Conservation (phyloP, 768 basidiomycete species). For the Lactarius hengduanensis region DNA sequence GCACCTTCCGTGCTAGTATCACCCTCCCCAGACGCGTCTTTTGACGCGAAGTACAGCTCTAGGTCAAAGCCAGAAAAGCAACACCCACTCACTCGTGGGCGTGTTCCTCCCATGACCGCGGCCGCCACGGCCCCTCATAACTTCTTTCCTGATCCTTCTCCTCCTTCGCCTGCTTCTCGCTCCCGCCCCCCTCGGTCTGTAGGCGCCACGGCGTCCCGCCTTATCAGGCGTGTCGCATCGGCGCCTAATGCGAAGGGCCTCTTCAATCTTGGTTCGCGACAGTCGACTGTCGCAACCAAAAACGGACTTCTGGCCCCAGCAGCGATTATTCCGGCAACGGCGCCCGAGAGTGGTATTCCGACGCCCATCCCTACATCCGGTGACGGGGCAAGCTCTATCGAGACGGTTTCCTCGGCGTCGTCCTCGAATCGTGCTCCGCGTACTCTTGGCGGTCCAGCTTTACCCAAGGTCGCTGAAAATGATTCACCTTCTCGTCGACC, state of each 20-base stretch:
- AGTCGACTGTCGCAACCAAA: constrained; percentile 54
- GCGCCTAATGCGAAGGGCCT: constrained; percentile 95
- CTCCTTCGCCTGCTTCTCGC: constrained; percentile 37
- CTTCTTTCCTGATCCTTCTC: constrained; percentile 42
- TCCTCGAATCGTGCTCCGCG: constrained; percentile 52
- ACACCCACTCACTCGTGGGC: constrained; percentile 31
- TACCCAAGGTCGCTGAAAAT: constrained; percentile 46
- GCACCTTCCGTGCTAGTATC: constrained; percentile 31
- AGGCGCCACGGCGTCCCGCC: constrained; percentile 75
- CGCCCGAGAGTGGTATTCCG: constrained; percentile 47
- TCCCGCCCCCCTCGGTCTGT: constrained; percentile 64
- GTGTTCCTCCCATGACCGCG: constrained; percentile 45
- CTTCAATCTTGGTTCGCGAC: constrained; percentile 62
- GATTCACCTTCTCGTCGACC: constrained; percentile 44
- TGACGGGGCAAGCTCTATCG: constrained; percentile 66
- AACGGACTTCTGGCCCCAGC: constrained; percentile 78
- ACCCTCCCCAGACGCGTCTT: constrained; percentile 25
- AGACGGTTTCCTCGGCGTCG: constrained; percentile 76
- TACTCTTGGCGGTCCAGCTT: constrained; percentile 35
- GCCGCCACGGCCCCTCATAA: constrained; percentile 45
- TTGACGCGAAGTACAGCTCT: constrained; percentile 25
- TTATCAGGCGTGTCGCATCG: constrained; percentile 93
- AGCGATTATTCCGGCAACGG: constrained; percentile 56
- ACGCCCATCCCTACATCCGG: constrained; percentile 37
- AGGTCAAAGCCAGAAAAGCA: constrained; percentile 37